These are phyloP conservation scores for Polysphondylium violaceum DNA, from an alignment of 78 protist species.

Conservation along the genomic window DNA sequence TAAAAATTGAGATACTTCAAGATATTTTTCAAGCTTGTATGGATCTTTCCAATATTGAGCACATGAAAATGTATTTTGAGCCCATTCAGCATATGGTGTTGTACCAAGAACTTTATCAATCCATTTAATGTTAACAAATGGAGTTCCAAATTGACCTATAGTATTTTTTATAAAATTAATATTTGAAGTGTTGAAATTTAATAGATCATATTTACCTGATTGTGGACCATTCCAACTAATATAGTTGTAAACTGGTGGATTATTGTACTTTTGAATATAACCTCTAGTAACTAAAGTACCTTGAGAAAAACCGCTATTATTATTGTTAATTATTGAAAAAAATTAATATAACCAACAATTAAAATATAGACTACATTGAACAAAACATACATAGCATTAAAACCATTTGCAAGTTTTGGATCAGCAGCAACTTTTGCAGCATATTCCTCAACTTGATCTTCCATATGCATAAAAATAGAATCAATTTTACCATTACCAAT, in stretches of 20 bases:
- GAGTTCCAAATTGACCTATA: slow-evolving; percentile 59
- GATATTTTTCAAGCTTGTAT: slow-evolving; percentile 24
- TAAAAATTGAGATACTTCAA: slow-evolving; percentile 41
- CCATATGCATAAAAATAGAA: slow-evolving; percentile 69
- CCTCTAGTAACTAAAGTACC: slow-evolving; percentile 74
- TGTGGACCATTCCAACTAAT: slow-evolving; percentile 88
- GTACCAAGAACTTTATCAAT: slow-evolving; percentile 42
- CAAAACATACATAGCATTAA: slow-evolving; percentile 76
- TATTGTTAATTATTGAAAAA: neutral
- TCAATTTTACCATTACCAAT: slow-evolving; percentile 73
- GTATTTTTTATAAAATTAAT: slow-evolving; percentile 29
- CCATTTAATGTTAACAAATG: slow-evolving; percentile 68
- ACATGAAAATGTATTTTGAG: slow-evolving; percentile 17
- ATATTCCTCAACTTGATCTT: slow-evolving; percentile 59
- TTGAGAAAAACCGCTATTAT: too few relatives aligned
- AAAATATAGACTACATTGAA: neutral
- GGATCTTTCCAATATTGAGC: slow-evolving; percentile 73
- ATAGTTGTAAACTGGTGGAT: slow-evolving; percentile 79
- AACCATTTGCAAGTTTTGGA: slow-evolving; percentile 78
- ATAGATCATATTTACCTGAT: slow-evolving; percentile 21
- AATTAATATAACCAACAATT: neutral
- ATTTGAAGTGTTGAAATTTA: neutral
- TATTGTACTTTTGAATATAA: slow-evolving; percentile 75
- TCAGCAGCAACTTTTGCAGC: slow-evolving; percentile 45
- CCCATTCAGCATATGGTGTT: slow-evolving; percentile 22